Percentiles rank a stretch among this genome's conserved stretches.
Evolutionary conservation across 2,329 filamentous ascomycete species (phyloP).

Genomic region (Sarocladiaceae sp.): DNA sequence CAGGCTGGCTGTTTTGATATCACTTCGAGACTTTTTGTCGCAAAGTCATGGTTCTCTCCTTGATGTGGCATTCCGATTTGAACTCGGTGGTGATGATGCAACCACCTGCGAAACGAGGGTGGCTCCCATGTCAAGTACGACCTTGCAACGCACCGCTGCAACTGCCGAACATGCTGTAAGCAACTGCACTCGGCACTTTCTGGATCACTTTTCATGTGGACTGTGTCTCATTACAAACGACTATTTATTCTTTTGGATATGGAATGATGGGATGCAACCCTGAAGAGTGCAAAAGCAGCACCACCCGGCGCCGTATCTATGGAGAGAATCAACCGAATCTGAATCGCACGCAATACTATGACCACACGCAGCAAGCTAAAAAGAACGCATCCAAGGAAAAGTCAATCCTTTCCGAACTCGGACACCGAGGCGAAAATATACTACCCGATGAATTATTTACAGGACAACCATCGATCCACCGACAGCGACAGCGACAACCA

Average conservation of each 20-base stretch:
- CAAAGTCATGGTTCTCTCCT: too few relatives aligned
- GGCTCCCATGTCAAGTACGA: too few relatives aligned
- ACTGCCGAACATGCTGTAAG: too few relatives aligned
- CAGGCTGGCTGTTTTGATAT: too few relatives aligned
- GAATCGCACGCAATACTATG: constrained; percentile 9
- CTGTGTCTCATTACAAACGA: constrained; percentile 8
- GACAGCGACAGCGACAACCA: constrained; percentile 43
- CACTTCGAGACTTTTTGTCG: too few relatives aligned
- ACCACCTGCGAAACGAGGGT: too few relatives aligned
- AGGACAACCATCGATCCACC: constrained; percentile 49
- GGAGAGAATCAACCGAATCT: constrained; percentile 3
- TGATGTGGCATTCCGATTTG: too few relatives aligned
- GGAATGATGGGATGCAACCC: constrained; percentile 1
- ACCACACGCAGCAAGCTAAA: neutral
- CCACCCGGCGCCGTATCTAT: constrained; percentile 2
- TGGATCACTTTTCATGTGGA: too few relatives aligned
- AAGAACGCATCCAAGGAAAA: constrained; percentile 2
- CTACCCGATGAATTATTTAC: constrained; percentile 27
- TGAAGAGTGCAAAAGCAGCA: neutral
- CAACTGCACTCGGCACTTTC: too few relatives aligned
- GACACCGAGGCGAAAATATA: constrained; percentile 4
- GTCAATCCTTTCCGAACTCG: neutral
- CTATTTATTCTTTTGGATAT: constrained; percentile 1
- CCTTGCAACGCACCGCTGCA: neutral
- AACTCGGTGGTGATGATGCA: too few relatives aligned